Percentiles rank a stretch among this genome's conserved stretches.
Conservation (phyloP, 345 rosid genomes). For the Turritis glabra region DNA sequence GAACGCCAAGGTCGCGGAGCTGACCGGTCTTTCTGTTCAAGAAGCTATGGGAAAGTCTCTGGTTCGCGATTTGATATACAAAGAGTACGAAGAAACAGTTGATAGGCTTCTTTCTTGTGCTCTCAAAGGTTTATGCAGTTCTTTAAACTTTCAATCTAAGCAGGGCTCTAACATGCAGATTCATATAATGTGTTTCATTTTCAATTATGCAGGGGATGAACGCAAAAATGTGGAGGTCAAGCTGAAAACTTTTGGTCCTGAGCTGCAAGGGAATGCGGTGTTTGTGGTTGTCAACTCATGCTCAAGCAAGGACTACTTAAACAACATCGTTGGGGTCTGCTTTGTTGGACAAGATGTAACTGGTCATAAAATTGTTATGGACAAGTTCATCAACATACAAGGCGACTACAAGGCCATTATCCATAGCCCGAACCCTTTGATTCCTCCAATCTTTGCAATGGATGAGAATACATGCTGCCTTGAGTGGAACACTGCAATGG, state of each 20-base stretch:
- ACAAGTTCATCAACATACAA: slow-evolving; percentile 81
- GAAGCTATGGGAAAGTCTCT: slow-evolving; percentile 93
- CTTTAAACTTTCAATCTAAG: slow-evolving; percentile 10
- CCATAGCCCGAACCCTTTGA: slow-evolving; percentile 87
- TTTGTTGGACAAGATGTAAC: slow-evolving; percentile 94
- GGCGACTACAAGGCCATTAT: slow-evolving; percentile 88
- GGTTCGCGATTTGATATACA: slow-evolving; percentile 71
- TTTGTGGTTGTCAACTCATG: slow-evolving; percentile 91
- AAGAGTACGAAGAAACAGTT: slow-evolving; percentile 71
- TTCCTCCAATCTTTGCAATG: slow-evolving; percentile 92
- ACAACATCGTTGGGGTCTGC: slow-evolving; percentile 89
- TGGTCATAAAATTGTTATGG: slow-evolving; percentile 91
- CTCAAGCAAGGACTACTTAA: slow-evolving; percentile 79
- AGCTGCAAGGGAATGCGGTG: slow-evolving; percentile 58
- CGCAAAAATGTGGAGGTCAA: slow-evolving; percentile 89
- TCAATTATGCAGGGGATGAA: slow-evolving; percentile 68
- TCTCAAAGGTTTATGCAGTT: slow-evolving; percentile 61
- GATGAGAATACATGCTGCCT: slow-evolving; percentile 86
- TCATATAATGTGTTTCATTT: background rate
- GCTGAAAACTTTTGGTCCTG: slow-evolving; percentile 68
- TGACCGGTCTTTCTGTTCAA: slow-evolving; percentile 82
- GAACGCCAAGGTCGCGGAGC: slow-evolving; percentile 87
- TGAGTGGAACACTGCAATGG: slow-evolving; percentile 98
- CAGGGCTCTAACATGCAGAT: background rate
- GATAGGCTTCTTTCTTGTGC: slow-evolving; percentile 72